Evolutionary conservation across 2,329 filamentous ascomycete genomes (phyloP).

Genomic region (Botrytis sinoallii): DNA sequence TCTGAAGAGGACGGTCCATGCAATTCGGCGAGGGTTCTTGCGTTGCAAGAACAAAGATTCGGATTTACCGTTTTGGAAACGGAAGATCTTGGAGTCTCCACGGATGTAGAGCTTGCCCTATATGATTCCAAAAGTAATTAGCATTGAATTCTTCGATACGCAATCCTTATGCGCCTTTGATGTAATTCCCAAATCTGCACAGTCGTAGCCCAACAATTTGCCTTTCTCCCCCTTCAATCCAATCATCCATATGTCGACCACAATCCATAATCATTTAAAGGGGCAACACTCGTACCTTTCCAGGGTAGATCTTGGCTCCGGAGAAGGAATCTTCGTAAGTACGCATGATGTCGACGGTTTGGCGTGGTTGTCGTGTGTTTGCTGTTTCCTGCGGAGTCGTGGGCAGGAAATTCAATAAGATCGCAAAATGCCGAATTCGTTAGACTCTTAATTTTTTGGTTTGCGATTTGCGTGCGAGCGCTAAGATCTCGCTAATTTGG

Average conservation of each 20-base stretch:
- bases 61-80: constrained; percentile 99
- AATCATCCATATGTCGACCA: constrained; percentile 21
- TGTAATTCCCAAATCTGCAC: neutral
- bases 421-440: constrained; percentile 24
- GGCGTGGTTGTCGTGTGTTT: constrained; percentile 29
- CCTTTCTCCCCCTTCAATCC: constrained; percentile 15
- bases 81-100: constrained; percentile 99
- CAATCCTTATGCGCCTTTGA: neutral
- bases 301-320: constrained; percentile 76
- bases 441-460: constrained; percentile 19
- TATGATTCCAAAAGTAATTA: constrained; percentile 32
- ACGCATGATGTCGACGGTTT: constrained; percentile 35
- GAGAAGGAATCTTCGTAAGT: constrained; percentile 73
- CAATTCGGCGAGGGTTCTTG: constrained; percentile 99
- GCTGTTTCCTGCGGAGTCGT: constrained; percentile 26
- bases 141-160: constrained; percentile 24
- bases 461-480: constrained; percentile 10
- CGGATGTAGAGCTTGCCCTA: constrained; percentile 99
- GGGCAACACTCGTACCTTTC: constrained; percentile 59
- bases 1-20: constrained; percentile 97
- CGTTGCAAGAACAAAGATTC: constrained; percentile 99
- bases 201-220: constrained; percentile 1
- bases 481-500: constrained; percentile 20
- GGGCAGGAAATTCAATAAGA: constrained; percentile 25
- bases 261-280: constrained; percentile 21